phyloP scores from a whole-genome alignment of 1,284 basidiomycete genomes.

The Fomitopsis pinicola region DNA sequence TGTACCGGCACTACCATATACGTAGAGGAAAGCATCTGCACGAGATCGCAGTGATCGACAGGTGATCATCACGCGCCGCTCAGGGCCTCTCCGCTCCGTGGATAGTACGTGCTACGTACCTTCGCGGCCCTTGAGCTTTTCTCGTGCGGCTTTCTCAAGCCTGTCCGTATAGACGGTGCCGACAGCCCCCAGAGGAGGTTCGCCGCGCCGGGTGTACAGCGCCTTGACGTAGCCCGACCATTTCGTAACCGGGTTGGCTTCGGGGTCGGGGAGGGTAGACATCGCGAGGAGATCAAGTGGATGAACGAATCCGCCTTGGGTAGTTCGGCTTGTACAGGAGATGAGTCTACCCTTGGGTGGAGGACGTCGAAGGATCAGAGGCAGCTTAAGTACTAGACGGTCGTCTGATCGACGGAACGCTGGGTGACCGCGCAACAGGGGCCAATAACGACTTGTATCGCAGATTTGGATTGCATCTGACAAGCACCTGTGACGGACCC shows the following conservation, averaged over 20 bases:
- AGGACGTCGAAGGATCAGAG: not conserved
- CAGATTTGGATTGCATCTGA: not conserved
- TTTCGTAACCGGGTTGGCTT: not conserved
- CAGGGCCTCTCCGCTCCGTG: not conserved
- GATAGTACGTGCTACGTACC: constrained; percentile 21
- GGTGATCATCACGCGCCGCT: not conserved
- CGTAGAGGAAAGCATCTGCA: constrained; percentile 61
- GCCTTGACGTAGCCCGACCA: constrained; percentile 29
- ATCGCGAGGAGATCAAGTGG: not conserved
- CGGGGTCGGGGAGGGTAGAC: not conserved
- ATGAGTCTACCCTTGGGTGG: not conserved
- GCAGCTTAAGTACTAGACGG: not conserved
- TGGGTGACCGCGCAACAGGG: not conserved
- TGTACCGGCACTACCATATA: constrained; percentile 59
- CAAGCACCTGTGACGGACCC: not conserved
- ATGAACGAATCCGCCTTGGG: too few species aligned
- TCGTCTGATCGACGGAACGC: not conserved
- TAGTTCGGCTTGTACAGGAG: not conserved
- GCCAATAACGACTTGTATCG: not conserved
- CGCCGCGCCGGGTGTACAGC: constrained; percentile 18
- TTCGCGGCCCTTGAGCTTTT: constrained; percentile 35
- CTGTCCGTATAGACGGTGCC: constrained; percentile 37
- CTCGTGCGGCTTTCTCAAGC: constrained; percentile 40
- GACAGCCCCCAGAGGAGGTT: constrained; percentile 26
- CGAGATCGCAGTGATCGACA: not conserved